Conservation (phyloP, 1,284 basidiomycete species). For the Irpex sp. region DNA sequence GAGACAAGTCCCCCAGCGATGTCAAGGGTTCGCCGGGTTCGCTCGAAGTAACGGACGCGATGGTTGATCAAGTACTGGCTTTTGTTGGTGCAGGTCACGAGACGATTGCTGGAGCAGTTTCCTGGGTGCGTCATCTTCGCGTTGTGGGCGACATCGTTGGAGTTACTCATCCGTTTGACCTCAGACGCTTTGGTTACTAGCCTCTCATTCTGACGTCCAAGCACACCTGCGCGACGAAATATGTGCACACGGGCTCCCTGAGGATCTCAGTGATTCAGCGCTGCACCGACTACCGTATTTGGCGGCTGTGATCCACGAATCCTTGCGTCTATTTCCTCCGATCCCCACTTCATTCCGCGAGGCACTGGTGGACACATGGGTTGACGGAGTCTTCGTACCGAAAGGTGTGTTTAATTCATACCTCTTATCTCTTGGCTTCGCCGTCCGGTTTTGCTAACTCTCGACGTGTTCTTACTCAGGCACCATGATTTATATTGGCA, state of each 20-base stretch:
- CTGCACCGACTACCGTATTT: constrained; percentile 21
- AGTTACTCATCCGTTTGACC: not conserved
- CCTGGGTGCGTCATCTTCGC: not conserved
- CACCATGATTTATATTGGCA: not conserved
- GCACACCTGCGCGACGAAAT: not conserved
- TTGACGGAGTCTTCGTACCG: not conserved
- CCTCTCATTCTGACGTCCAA: not conserved
- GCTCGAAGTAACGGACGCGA: not conserved
- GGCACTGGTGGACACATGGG: not conserved
- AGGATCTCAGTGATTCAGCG: constrained; percentile 1
- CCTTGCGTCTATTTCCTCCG: constrained; percentile 16
- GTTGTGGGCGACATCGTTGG: not conserved
- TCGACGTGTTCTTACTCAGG: not conserved
- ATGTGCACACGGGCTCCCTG: not conserved
- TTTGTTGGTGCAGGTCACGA: not conserved
- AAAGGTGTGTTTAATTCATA: not conserved
- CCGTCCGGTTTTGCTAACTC: not conserved
- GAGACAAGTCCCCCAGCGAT: not conserved
- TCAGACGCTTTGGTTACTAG: not conserved
- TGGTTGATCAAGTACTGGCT: not conserved
- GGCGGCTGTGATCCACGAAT: constrained; percentile 21
- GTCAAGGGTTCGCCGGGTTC: not conserved
- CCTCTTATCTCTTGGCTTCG: not conserved
- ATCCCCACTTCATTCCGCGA: not conserved
- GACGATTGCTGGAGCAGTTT: not conserved